A percentile compares a stretch with the other conserved stretches of the same genome.
These are phyloP conservation scores for Saccharomycodes ludwigii DNA, from an alignment of 805 yeast genomes.

Conservation along the genomic window DNA sequence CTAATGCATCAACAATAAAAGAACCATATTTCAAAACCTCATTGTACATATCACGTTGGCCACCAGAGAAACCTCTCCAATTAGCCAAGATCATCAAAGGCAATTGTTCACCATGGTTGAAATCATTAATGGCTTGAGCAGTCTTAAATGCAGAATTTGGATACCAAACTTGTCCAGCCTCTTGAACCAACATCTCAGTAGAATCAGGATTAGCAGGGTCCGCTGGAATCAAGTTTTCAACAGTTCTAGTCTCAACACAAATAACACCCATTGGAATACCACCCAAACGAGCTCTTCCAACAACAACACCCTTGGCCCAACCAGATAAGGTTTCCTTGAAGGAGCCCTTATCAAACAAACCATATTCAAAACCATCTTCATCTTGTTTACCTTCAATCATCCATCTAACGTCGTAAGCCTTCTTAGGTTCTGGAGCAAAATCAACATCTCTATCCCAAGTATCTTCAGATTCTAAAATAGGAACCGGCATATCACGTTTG, in stretches of 20 bases:
- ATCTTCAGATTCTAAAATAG: conserved; percentile 71
- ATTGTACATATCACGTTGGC: conserved; percentile 98
- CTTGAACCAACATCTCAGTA: conserved; percentile 75
- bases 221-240: conserved; percentile 89
- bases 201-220: conserved; percentile 98
- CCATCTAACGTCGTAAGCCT: conserved; percentile 86
- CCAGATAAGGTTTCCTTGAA: conserved; percentile 95
- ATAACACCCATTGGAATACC: conserved; percentile 98
- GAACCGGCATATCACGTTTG: conserved; percentile 79
- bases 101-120: conserved; percentile 94
- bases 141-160: conserved; percentile 99
- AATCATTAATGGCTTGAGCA: conserved; percentile 95
- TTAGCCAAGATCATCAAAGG: conserved; percentile 96
- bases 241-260: conserved; percentile 84
- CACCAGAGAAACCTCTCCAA: conserved; percentile 99
- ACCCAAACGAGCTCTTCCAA: conserved; percentile 97
- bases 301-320: conserved; percentile 98
- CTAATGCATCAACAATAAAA: conserved; percentile 91
- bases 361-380: conserved; percentile 68
- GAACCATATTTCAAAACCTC: conserved; percentile 97
- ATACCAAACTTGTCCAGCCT: conserved; percentile 99
- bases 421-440: conserved; percentile 58
- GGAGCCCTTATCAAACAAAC: conserved; percentile 84
- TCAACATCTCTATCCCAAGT: conserved; percentile 91
- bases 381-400: conserved; percentile 73